Evolutionary conservation across 148 eudicot species (phyloP), one percentile per base, ranked within the genome.

Genomic region (Silene uniflora): DNA sequence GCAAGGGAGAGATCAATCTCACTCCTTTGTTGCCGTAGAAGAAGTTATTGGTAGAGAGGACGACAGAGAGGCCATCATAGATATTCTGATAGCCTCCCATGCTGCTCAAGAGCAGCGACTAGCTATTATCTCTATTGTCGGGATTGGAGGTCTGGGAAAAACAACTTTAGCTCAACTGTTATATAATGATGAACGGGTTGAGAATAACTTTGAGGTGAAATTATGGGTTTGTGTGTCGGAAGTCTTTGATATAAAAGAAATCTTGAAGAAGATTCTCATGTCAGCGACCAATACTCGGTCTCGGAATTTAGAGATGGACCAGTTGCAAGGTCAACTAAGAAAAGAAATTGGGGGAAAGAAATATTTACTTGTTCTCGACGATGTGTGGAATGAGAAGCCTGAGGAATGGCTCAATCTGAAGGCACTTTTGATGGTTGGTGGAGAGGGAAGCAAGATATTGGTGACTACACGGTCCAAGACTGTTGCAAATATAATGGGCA

Each of bases 151-250:
- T 8, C 5, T 54, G 9, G 79, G 86, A 5, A 77, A 81, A 44
- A 78, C 84, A 5, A 54, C 81, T 11, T 59, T 81, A 27, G n/a
- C n/a, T n/a, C n/a, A n/a, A 81, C 77, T 35, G n/a, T 1, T 78
- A 2, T 76, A 79, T 21, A 76, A 79, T 52, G 80, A 83, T 73
- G 47, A 68, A n/a, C 39, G 2, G 22, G 35, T 83, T 67, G 24
- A n/a, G 11, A n/a, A 63, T 2, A 24, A 73, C 6, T 83, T 83
- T 68, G 77, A 76, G 32, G 3, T 83, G 32, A 76, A 27, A 44
- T 46, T 79, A 74, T 79, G 82, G 80, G 85, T 79, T n/a, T 72
- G 77, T 27, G 59, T 83, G 4, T 79, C 80, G 0, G 75, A 77
- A 0, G 71, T 16, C 13, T 73, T 61, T n/a, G 65, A 61, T 22